Base-by-base conservation (phyloP, 2,329 filamentous ascomycete genomes). In the Cytospora piceae region DNA sequence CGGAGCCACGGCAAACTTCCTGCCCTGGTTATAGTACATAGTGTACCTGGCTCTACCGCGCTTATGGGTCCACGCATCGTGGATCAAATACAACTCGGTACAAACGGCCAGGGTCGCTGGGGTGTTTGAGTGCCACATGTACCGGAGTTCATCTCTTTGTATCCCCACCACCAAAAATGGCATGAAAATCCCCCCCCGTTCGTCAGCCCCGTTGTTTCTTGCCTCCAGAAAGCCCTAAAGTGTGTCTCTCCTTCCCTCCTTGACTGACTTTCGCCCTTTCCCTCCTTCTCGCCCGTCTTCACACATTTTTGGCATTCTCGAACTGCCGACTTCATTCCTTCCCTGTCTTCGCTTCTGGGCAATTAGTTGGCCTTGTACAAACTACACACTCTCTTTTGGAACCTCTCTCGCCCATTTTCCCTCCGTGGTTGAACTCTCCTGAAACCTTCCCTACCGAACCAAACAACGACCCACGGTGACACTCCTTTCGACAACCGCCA, bases 151-250 rank as follows among this genome's bases (percentile, higher is more conserved):
- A 39, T 65, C 63, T 55, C 51, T 39, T 39, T 14, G 34, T 29
- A 60, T 61, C 63, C 58, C 61, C 60, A 54, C 59, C 63, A 31
- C 66, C 66, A 37, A 61, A 66, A 66, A 68, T 65, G 66, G 66
- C 59, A 60, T 60, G 55, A 61, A 59, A 52, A 29, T 61, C 63
- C 55, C 37, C 55, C 37, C 60, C 49, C 56, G 7, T 57, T 39
- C 56, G 49, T 49, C 51, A 56, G 42, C 53, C 59, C 54, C 58
- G 17, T 58, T 56, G 39, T 63, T 61, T 57, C 53, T 60, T 52
- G 42, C 46, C 46, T 57, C 61, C 17, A 32, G 32, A 53, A 55
- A 24, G 22, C 51, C 52, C 60, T 57, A 63, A 51, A 63, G 60
- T 63, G 59, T 63, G 61, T 54, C 61, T 61, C 56, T 67, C 57